Evolutionary conservation across 148 eudicot genomes (phyloP).

Genomic region (Vaccinium myrtillus): DNA sequence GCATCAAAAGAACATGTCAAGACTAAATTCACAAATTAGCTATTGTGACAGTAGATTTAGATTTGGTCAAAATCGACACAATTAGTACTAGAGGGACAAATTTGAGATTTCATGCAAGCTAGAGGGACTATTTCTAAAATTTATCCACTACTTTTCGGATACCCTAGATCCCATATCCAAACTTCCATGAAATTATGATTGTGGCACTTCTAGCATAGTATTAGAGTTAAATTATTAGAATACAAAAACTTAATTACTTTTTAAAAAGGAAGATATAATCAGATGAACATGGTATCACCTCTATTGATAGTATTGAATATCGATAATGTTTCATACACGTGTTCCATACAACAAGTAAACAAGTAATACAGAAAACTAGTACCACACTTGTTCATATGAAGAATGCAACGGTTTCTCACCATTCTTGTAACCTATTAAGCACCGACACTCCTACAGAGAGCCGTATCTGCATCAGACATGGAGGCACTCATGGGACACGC

Average conservation of each 20-base stretch:
- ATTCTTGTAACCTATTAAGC: not conserved
- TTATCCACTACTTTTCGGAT: not conserved
- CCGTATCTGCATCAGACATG: too few species aligned
- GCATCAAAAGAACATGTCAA: constrained; percentile 14
- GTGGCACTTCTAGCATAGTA: not conserved
- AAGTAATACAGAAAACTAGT: not conserved
- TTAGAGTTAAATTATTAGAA: not conserved
- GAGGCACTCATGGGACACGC: too few species aligned
- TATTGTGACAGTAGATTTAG: not conserved
- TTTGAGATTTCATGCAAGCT: too few species aligned
- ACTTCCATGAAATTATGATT: not conserved
- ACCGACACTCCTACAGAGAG: too few species aligned
- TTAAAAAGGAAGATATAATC: not conserved
- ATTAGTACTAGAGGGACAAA: too few species aligned
- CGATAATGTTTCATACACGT: not conserved
- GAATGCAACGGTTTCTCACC: not conserved
- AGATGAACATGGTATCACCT: not conserved
- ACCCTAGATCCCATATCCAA: not conserved
- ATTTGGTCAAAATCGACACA: not conserved
- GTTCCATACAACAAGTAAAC: not conserved
- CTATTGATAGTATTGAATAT: not conserved
- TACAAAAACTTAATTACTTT: not conserved
- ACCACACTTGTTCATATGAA: not conserved
- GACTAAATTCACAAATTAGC: constrained; percentile 12
- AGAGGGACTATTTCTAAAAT: too few species aligned